Conservation (phyloP, 1,139 yeast genomes). For the Maudiozyma humilis region DNA sequence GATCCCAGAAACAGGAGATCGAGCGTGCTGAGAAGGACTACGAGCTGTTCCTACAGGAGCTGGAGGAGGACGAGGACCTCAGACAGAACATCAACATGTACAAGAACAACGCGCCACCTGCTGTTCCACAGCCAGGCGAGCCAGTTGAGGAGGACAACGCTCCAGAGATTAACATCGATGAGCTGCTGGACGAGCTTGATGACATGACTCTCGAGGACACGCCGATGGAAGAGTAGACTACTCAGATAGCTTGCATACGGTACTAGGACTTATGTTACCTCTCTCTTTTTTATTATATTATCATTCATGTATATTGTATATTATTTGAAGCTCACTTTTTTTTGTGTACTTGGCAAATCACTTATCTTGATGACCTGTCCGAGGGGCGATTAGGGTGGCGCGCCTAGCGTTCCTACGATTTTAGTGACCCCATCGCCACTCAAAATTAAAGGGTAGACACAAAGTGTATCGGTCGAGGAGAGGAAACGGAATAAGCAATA, state of each 20-base stretch:
- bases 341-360: too few species aligned
- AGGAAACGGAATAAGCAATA: too few species aligned
- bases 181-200: slow-evolving; percentile 82
- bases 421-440: neutral
- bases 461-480: too few species aligned
- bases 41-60: slow-evolving; percentile 90
- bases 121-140: slow-evolving; percentile 29
- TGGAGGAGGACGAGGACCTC: slow-evolving; percentile 93
- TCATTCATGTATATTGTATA: slow-evolving; percentile 2
- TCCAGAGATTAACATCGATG: slow-evolving; percentile 71
- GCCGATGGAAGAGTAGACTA: slow-evolving; percentile 12
- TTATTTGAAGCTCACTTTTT: neutral
- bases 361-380: too few species aligned
- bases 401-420: neutral
- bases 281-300: too few species aligned
- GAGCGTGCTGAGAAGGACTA: slow-evolving; percentile 93
- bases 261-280: too few species aligned
- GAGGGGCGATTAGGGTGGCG: too few species aligned
- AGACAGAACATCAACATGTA: slow-evolving; percentile 85
- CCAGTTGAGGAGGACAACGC: slow-evolving; percentile 59
- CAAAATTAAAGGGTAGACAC: neutral
- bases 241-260: too few species aligned
- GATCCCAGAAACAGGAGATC: slow-evolving; percentile 78
- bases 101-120: slow-evolving; percentile 45
- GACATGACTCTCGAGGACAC: slow-evolving; percentile 69